A percentile compares a stretch with the other conserved stretches of the same genome.
Evolutionary conservation across 2,329 filamentous ascomycete species (phyloP).

Genomic region (Ophiostoma ulmi): DNA sequence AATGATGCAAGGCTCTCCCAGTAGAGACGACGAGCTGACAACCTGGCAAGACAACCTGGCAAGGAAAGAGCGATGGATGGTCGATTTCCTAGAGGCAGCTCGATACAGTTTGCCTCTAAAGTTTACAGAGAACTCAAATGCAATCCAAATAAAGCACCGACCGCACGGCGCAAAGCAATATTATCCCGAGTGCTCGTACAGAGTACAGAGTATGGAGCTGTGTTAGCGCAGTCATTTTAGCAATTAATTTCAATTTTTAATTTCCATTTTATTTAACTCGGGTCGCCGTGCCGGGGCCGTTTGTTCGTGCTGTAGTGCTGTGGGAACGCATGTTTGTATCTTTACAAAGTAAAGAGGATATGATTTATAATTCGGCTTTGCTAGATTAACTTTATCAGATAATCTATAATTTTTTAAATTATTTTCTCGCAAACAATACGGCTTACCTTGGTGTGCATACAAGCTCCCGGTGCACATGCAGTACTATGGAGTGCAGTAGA

Average conservation of each 20-base stretch:
- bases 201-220: not conserved
- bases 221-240: not conserved
- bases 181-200: too few species aligned
- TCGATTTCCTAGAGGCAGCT: too few species aligned
- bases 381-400: too few species aligned
- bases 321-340: not conserved
- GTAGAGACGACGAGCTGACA: not conserved
- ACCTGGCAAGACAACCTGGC: too few species aligned
- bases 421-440: too few species aligned
- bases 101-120: too few species aligned
- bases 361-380: too few species aligned
- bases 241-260: not conserved
- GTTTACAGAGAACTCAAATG: too few species aligned
- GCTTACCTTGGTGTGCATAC: not conserved
- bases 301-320: not conserved
- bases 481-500: not conserved
- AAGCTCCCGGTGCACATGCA: not conserved
- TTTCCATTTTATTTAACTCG: conserved; percentile 7
- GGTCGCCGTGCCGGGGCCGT: not conserved
- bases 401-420: too few species aligned
- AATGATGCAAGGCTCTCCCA: not conserved
- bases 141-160: too few species aligned
- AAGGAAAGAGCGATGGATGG: not conserved
- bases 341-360: too few species aligned
- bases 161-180: not conserved